Evolutionary conservation across 495 filamentous ascomycete genomes (phyloP).

Genomic region (Lichina pygmaea): DNA sequence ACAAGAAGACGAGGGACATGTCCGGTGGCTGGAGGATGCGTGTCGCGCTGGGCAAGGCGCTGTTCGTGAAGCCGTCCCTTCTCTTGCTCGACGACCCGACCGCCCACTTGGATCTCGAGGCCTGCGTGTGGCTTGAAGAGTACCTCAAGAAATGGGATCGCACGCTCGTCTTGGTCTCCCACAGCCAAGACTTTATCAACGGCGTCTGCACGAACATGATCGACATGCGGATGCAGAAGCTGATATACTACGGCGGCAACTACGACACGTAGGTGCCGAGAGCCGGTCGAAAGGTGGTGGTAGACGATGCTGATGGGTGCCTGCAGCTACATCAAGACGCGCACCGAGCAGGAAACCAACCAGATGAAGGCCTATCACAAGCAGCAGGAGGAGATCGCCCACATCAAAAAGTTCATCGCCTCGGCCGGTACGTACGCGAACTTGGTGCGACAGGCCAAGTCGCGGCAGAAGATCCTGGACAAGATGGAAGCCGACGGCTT

Average conservation of each 20-base stretch:
- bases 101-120: conserved; percentile 96
- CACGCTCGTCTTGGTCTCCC: conserved; percentile 90
- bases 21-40: conserved; percentile 99
- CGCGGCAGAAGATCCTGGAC: conserved; percentile 97
- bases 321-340: conserved; percentile 57
- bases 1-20: conserved; percentile 99
- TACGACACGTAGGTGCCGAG: conserved; percentile 42
- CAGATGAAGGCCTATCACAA: conserved; percentile 97
- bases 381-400: conserved; percentile 94
- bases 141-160: conserved; percentile 99
- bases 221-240: conserved; percentile 75
- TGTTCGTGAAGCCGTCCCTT: conserved; percentile 93
- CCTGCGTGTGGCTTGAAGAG: conserved; percentile 98
- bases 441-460: conserved; percentile 95
- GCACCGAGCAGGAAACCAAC: conserved; percentile 83
- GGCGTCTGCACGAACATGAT: conserved; percentile 98
- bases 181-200: conserved; percentile 97
- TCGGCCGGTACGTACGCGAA: conserved; percentile 99
- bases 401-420: conserved; percentile 99
- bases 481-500: conserved; percentile 99
- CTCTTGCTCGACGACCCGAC: conserved; percentile 95
- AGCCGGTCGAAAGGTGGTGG: background rate
- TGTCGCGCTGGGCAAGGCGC: conserved; percentile 87
- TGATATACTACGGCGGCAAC: conserved; percentile 98
- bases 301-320: background rate